Conservation (phyloP, 345 rosid genomes). For the Camelina hispida region DNA sequence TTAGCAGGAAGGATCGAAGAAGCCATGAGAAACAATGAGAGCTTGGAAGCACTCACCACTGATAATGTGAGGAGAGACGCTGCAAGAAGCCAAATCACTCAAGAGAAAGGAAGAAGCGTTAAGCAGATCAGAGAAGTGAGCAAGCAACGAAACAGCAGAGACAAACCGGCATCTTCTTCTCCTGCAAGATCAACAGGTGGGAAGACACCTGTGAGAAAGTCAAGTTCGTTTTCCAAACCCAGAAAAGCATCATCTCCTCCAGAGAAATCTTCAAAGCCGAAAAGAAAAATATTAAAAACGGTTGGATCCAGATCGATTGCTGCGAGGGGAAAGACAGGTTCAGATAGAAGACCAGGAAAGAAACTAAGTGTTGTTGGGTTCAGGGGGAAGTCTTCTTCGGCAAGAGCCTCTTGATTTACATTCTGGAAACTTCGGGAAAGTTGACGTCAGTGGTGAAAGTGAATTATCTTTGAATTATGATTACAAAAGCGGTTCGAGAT, state of each 20-base stretch:
- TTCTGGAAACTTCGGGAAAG: not conserved
- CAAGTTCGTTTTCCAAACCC: constrained; percentile 42
- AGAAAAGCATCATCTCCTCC: constrained; percentile 46
- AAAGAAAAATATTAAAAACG: constrained; percentile 38
- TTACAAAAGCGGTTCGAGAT: constrained; percentile 13
- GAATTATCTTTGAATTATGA: constrained; percentile 8
- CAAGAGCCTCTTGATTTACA: constrained; percentile 49
- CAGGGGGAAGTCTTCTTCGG: constrained; percentile 63
- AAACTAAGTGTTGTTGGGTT: constrained; percentile 83
- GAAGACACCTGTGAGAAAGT: constrained; percentile 44
- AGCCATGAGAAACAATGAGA: constrained; percentile 81
- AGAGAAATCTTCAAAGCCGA: constrained; percentile 50
- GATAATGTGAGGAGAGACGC: constrained; percentile 70
- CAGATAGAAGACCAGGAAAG: constrained; percentile 39
- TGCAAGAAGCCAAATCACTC: constrained; percentile 68
- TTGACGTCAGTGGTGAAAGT: constrained; percentile 19
- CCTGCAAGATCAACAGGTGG: constrained; percentile 35
- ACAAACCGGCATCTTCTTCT: constrained; percentile 34
- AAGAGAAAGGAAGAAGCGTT: constrained; percentile 61
- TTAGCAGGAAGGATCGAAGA: constrained; percentile 78
- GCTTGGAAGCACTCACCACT: constrained; percentile 73
- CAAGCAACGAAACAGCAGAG: constrained; percentile 50
- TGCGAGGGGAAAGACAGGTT: constrained; percentile 45
- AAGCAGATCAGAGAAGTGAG: constrained; percentile 53
- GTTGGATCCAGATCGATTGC: constrained; percentile 45